Conservation (phyloP, 768 basidiomycete species). For the Neoboletus magnificus region DNA sequence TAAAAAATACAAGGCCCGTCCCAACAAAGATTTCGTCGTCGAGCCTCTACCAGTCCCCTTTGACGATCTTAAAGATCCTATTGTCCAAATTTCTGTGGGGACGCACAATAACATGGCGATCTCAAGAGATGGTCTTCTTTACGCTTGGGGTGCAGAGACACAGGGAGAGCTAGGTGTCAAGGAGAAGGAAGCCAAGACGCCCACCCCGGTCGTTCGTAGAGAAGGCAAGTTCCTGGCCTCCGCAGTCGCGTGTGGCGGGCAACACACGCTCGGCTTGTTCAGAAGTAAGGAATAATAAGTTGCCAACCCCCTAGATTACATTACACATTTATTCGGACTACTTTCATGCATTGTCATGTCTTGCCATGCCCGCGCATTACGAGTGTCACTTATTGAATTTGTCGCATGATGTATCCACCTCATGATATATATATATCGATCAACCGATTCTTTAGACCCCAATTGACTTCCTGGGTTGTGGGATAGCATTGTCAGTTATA, state of each 20-base stretch:
- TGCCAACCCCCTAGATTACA: slow-evolving; percentile 7
- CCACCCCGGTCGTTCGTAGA: slow-evolving; percentile 64
- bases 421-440: slow-evolving; percentile 11
- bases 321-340: slow-evolving; percentile 18
- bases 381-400: slow-evolving; percentile 18
- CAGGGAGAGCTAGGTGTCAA: slow-evolving; percentile 72
- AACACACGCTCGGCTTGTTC: slow-evolving; percentile 72
- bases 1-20: slow-evolving; percentile 54
- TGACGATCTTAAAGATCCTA: slow-evolving; percentile 59
- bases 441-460: slow-evolving; percentile 9
- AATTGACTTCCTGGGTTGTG: neutral
- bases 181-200: slow-evolving; percentile 59
- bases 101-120: slow-evolving; percentile 71
- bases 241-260: slow-evolving; percentile 68
- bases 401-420: slow-evolving; percentile 14
- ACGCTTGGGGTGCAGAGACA: slow-evolving; percentile 75
- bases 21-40: slow-evolving; percentile 55
- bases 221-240: slow-evolving; percentile 58
- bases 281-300: slow-evolving; percentile 49
- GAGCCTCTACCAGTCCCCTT: slow-evolving; percentile 66
- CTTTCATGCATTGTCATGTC: slow-evolving; percentile 11
- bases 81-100: slow-evolving; percentile 65
- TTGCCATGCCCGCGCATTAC: slow-evolving; percentile 16
- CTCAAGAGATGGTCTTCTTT: slow-evolving; percentile 63
- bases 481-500: slow-evolving; percentile 37